These are phyloP conservation scores for Thamnidium elegans DNA, from an alignment of 192 early-diverging fungal genomes.

Conservation along the genomic window DNA sequence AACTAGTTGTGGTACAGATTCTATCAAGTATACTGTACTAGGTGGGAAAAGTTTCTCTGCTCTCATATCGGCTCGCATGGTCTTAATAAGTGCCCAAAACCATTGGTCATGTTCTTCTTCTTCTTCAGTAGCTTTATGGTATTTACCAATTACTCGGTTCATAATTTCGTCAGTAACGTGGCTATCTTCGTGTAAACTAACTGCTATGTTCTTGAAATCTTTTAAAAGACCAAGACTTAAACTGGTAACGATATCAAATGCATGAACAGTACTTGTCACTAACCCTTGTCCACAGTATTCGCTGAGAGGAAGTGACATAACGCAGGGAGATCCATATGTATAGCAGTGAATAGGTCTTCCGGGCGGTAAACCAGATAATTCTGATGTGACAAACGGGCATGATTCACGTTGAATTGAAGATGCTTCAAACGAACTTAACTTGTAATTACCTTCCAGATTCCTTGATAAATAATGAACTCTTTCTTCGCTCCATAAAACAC, in stretches of 20 bases:
- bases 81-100: slow-evolving; percentile 81
- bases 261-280: slow-evolving; percentile 78
- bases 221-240: slow-evolving; percentile 72
- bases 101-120: slow-evolving; percentile 71
- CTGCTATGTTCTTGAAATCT: slow-evolving; percentile 70
- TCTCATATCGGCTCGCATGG: slow-evolving; percentile 78
- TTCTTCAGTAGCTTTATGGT: slow-evolving; percentile 28
- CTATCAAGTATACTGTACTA: slow-evolving; percentile 64
- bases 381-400: slow-evolving; percentile 62
- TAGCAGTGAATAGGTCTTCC: slow-evolving; percentile 81
- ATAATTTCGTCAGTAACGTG: slow-evolving; percentile 66
- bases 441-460: not conserved
- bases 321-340: slow-evolving; percentile 80
- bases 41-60: slow-evolving; percentile 85
- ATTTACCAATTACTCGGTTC: slow-evolving; percentile 48
- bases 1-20: slow-evolving; percentile 49
- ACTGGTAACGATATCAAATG: slow-evolving; percentile 73
- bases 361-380: slow-evolving; percentile 60
- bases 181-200: slow-evolving; percentile 57
- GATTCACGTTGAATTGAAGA: slow-evolving; percentile 35
- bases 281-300: slow-evolving; percentile 65
- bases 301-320: slow-evolving; percentile 67
- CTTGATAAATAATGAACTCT: slow-evolving; percentile 9
- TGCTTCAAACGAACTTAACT: slow-evolving; percentile 28
- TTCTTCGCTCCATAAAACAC: slow-evolving; percentile 73